A percentile compares a stretch with the other conserved stretches of the same genome.
Evolutionary conservation across 805 yeast species (phyloP).

Genomic region (Wickerhamomyces sydowiorum): DNA sequence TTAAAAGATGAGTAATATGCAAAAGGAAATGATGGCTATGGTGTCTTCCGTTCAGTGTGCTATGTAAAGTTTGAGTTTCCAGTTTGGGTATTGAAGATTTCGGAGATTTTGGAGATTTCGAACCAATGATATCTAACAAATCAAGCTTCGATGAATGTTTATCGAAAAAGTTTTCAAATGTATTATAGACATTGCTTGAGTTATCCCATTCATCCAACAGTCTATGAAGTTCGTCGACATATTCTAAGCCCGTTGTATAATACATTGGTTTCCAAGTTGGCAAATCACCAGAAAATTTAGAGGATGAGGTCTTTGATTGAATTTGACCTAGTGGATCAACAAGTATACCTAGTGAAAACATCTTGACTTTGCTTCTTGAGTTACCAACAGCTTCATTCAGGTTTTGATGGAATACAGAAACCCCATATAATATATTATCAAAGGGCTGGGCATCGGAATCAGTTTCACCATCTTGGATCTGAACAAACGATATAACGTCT

Average conservation of each 20-base stretch:
- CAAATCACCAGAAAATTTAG: conserved; percentile 3
- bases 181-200: conserved; percentile 12
- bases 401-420: conserved; percentile 47
- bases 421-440: conserved; percentile 34
- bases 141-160: conserved; percentile 9
- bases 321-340: conserved; percentile 34
- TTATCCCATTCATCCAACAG: conserved; percentile 19
- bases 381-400: conserved; percentile 19
- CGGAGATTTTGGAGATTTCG: conserved; percentile 16
- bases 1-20: conserved; percentile 39
- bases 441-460: conserved; percentile 9
- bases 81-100: conserved; percentile 1
- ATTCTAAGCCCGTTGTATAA: conserved; percentile 39
- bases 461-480: conserved; percentile 19
- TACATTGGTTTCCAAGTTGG: conserved; percentile 35
- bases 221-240: conserved; percentile 28
- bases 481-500: conserved; percentile 52
- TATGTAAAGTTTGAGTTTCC: not conserved
- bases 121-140: conserved; percentile 5
- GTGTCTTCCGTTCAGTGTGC: conserved; percentile 3
- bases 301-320: conserved; percentile 10
- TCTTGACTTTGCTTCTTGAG: conserved; percentile 41
- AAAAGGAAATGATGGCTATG: conserved; percentile 38
- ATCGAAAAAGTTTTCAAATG: conserved; percentile 21
- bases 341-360: conserved; percentile 62